Base-by-base conservation (phyloP, 768 basidiomycete genomes). In the Sporobolomyces phaffii region DNA sequence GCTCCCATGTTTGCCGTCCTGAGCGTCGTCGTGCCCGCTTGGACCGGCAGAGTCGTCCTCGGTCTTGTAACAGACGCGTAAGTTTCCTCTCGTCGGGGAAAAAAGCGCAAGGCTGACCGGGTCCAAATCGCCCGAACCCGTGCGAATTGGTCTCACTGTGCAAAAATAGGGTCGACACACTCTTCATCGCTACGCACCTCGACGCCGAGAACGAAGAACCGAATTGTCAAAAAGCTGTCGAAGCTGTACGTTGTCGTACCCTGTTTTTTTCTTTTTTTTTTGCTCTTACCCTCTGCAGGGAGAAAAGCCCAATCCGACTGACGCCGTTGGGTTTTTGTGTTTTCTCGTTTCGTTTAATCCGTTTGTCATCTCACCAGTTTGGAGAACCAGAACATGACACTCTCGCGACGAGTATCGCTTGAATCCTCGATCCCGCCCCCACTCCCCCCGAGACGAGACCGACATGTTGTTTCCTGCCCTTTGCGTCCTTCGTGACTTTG, bases 1-100 rank as follows among this genome's bases (percentile, higher is more conserved):
- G 90, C 0, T 77, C 85, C 50, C 83, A 87, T 72, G 89, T 90
- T 0, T 80, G 85, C 88, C 1, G 71, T 93, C 20, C 79, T 93
- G 18, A 47, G 52, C 47, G 60, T 66, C 57, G 52, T 60, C 48
- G 52, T 69, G 9, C 71, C 71, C 6, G 22, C 62, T 28, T 69
- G 64, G 67, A 72, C 64, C 17, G 29, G 59, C 17, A 31, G 51
- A 44, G 52, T 69, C 17, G 62, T 64, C n/a, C 56, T 65, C 38
- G 43, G 50, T 9, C 5, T 72, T 14, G 33, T 68, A 22, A 57
- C 48, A 6, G 70, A 72, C 29, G 65, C 65, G 48, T 58, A 26
- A 44, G 63, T 58, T 15, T 10, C 45, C 2, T 40, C 18, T 18
- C 20, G 24, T 41, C 48, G 8, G 24, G 17, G 13, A 8, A 10